A percentile compares a stretch with the other conserved stretches of the same genome.
phyloP scores from a whole-genome alignment of 441 rosid genomes.

The Jatropha multifida region DNA sequence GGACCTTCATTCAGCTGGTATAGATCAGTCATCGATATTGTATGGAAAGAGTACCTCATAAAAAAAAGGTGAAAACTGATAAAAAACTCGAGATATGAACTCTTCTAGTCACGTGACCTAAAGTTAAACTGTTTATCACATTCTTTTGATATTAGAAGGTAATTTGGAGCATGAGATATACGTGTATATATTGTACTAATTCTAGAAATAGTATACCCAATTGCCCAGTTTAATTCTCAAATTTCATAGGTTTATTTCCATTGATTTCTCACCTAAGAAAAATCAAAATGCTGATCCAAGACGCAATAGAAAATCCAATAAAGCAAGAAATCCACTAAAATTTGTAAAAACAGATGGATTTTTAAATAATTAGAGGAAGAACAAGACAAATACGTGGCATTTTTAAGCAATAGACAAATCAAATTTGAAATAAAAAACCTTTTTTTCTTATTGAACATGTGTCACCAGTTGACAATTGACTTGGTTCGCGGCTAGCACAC shows the following conservation, averaged over 20 bases:
- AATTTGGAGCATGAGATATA: too few relatives aligned
- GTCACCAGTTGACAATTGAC: conserved; percentile 26
- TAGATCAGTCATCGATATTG: too few relatives aligned
- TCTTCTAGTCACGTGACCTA: too few relatives aligned
- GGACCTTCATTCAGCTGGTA: too few relatives aligned
- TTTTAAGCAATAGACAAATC: neutral
- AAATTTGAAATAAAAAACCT: neutral
- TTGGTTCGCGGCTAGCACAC: conserved; percentile 21
- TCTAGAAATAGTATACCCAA: too few relatives aligned
- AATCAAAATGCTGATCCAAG: neutral
- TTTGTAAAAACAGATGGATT: neutral
- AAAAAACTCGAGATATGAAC: too few relatives aligned
- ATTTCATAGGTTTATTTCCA: neutral
- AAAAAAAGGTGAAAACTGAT: too few relatives aligned
- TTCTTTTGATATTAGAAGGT: too few relatives aligned
- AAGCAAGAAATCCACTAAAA: conserved; percentile 22
- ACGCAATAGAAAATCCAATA: neutral
- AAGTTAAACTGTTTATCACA: too few relatives aligned
- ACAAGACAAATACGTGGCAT: neutral
- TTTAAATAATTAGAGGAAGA: neutral
- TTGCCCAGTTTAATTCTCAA: neutral
- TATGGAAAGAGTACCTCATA: too few relatives aligned
- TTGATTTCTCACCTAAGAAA: too few relatives aligned
- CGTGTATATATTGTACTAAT: too few relatives aligned
- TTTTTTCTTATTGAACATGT: conserved; percentile 14